Evolutionary conservation across 2,329 filamentous ascomycete genomes (phyloP).

Genomic region (Pseudocercospora fuligena): DNA sequence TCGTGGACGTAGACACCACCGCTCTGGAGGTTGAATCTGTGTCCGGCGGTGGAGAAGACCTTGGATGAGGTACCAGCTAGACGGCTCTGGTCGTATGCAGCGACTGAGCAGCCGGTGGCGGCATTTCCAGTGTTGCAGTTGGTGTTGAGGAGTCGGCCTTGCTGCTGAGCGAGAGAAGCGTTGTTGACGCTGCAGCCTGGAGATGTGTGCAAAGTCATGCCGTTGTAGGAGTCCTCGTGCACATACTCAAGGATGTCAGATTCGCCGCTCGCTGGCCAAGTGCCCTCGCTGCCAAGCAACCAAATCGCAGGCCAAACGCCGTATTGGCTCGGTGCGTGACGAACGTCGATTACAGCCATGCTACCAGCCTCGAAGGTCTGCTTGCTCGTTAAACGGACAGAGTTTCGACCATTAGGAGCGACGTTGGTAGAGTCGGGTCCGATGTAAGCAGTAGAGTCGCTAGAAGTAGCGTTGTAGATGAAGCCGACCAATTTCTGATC

Average conservation of each 20-base stretch:
- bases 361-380: constrained; percentile 53
- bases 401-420: constrained; percentile 48
- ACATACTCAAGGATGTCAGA: constrained; percentile 58
- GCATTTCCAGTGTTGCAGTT: constrained; percentile 43
- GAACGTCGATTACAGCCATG: constrained; percentile 56
- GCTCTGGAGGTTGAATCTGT: constrained; percentile 55
- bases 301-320: constrained; percentile 59
- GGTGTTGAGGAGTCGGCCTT: constrained; percentile 28
- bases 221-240: constrained; percentile 48
- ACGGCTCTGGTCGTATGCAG: constrained; percentile 56
- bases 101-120: constrained; percentile 54
- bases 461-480: constrained; percentile 44
- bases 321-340: constrained; percentile 57
- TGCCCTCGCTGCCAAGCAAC: constrained; percentile 40
- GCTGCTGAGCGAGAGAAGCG: constrained; percentile 36
- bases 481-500: constrained; percentile 47
- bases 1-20: constrained; percentile 55
- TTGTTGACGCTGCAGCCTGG: constrained; percentile 49
- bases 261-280: constrained; percentile 49
- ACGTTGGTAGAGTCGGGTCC: constrained; percentile 50
- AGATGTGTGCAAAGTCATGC: constrained; percentile 55
- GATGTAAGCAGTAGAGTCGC: constrained; percentile 46
- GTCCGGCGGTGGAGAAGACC: constrained; percentile 48
- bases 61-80: constrained; percentile 37
- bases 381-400: constrained; percentile 54